Base-by-base conservation (phyloP, 169 alveolate genomes). In the Eimeria maxima region DNA sequence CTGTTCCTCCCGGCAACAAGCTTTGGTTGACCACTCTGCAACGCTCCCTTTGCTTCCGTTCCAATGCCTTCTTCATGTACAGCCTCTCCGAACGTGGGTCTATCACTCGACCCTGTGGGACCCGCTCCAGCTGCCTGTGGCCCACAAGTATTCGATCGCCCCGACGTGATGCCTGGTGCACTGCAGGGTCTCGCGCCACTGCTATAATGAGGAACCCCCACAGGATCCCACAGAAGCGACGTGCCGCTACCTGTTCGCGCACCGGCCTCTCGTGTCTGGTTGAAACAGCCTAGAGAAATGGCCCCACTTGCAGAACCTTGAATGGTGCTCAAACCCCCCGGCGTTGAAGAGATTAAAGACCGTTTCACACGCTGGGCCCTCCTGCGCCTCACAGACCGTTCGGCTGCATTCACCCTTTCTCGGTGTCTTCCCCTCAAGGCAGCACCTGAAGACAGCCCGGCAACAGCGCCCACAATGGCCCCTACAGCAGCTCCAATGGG, bases 401-500 rank as follows among this genome's bases (percentile, higher is more conserved):
- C 90, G 27, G 60, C 67, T 55, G 73, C 71, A 53, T 81, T 60
- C 24, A 92, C 10, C 90, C 86, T 53, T 55, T 78, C 57, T 18
- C 91, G 60, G 47, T 92, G 95, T 47, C 86, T 57, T 63, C 84
- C 69, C 95, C 83, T 8, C 42, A 92, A 63, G 20, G 95, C 95
- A 8, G 83, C 83, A 8, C 95, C 95, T 10, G 95, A 92, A 55
- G 88, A 47, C 18, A 84, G 33, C 47, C 95, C 95, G 24, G 86
- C 71, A 33, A 92, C 50, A 33, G 95, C 95, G 7, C 95, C 95
- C 20, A 92, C 69, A 67, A 92, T 53, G 3, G 91, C 92, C 50
- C 95, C 95, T 42, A 74, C 95, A 44, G 88, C 84, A 16, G 91
- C 92, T 11, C 95, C 95, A 74, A 76, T 42, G 83, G 95, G 95